Percentiles rank a stretch among this genome's conserved stretches.
These are phyloP conservation scores for Erysimum cheiranthoides DNA, from an alignment of 345 rosid genomes.

Conservation along the genomic window DNA sequence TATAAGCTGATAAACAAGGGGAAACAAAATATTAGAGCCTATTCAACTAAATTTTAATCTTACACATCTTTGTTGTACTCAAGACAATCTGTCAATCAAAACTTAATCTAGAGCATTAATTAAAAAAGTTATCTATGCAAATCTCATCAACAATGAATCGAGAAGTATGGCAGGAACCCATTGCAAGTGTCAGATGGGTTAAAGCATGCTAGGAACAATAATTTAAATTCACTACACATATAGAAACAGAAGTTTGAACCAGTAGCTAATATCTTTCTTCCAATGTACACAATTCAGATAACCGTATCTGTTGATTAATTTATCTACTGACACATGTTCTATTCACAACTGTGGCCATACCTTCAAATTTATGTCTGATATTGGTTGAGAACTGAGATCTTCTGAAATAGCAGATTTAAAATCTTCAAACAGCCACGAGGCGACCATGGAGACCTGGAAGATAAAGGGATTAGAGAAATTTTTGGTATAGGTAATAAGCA, in stretches of 20 bases:
- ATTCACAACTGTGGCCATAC: conserved; percentile 46
- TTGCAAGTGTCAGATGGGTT: conserved; percentile 19
- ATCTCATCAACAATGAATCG: conserved; percentile 8
- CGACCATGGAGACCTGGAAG: conserved; percentile 58
- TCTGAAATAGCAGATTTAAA: conserved; percentile 68
- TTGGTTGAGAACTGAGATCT: conserved; percentile 55
- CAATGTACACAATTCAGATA: conserved; percentile 1
- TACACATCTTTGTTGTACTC: conserved; percentile 4
- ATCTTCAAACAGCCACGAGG: conserved; percentile 78
- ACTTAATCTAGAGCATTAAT: neutral
- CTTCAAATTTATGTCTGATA: conserved; percentile 82
- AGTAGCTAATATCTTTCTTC: neutral
- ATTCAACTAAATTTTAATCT: neutral
- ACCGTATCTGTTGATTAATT: neutral
- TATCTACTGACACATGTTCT: neutral
- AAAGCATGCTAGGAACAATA: conserved; percentile 15
- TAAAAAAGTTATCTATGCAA: neutral
- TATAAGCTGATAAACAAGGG: conserved; percentile 63
- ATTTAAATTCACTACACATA: conserved; percentile 1
- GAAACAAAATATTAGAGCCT: neutral
- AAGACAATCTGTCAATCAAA: neutral
- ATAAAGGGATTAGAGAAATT: conserved; percentile 35
- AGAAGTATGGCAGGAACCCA: neutral
- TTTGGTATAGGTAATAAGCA: conserved; percentile 21
- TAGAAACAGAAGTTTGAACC: conserved; percentile 16